Evolutionary conservation across 2,329 filamentous ascomycete genomes (phyloP).

Genomic region (Meredithiella fracta): DNA sequence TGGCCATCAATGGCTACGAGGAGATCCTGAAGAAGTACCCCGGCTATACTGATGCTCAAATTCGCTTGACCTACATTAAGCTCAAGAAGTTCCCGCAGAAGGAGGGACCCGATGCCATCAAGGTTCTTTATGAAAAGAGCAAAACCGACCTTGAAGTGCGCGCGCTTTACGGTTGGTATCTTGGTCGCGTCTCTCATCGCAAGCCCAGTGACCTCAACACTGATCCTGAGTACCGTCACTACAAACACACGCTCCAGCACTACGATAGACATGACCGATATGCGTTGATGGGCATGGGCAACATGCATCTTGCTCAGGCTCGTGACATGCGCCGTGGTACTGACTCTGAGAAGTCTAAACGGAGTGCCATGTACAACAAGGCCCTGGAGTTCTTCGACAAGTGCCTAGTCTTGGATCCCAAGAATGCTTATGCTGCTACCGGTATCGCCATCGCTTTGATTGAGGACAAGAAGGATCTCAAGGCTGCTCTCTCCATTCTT

Average conservation of each 20-base stretch:
- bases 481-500: slow-evolving; percentile 69
- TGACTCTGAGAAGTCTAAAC: slow-evolving; percentile 80
- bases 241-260: slow-evolving; percentile 88
- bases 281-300: slow-evolving; percentile 90
- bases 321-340: slow-evolving; percentile 88
- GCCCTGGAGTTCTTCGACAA: slow-evolving; percentile 99
- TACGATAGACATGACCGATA: slow-evolving; percentile 98
- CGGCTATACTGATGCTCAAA: slow-evolving; percentile 84
- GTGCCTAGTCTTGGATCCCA: slow-evolving; percentile 81
- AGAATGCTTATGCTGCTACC: slow-evolving; percentile 91
- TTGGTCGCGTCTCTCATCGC: slow-evolving; percentile 73
- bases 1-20: slow-evolving; percentile 79
- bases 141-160: slow-evolving; percentile 79
- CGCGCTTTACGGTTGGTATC: slow-evolving; percentile 86
- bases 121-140: slow-evolving; percentile 71
- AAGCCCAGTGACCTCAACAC: slow-evolving; percentile 64
- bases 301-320: slow-evolving; percentile 70
- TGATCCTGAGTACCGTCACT: slow-evolving; percentile 81
- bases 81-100: slow-evolving; percentile 66
- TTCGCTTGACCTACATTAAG: slow-evolving; percentile 78
- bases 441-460: slow-evolving; percentile 87
- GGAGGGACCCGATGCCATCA: slow-evolving; percentile 71
- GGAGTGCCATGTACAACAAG: slow-evolving; percentile 70
- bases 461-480: slow-evolving; percentile 84
- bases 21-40: slow-evolving; percentile 67